Percentiles rank a stretch among this genome's conserved stretches.
Evolutionary conservation across 768 basidiomycete genomes (phyloP).

Genomic region (Mrakia gelida): DNA sequence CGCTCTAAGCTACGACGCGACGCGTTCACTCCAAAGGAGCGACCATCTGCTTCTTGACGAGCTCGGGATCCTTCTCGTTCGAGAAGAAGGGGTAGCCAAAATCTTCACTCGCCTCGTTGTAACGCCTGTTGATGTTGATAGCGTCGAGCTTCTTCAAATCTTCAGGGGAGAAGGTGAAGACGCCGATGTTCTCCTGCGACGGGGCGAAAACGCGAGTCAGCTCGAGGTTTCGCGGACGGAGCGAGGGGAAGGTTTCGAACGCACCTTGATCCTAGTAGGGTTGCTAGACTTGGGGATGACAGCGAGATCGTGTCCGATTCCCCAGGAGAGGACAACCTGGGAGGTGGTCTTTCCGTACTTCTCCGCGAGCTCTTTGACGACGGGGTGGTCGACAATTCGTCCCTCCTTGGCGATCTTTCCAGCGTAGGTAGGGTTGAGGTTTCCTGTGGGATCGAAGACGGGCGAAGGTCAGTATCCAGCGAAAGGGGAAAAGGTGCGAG

Average conservation of each 20-base stretch:
- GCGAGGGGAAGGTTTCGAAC: neutral
- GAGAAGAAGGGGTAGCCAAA: conserved; percentile 20
- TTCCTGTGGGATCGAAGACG: neutral
- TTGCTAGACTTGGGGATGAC: conserved; percentile 29
- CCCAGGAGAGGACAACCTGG: conserved; percentile 23
- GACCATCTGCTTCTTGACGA: conserved; percentile 30
- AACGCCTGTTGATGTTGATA: conserved; percentile 6
- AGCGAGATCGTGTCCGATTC: conserved; percentile 16
- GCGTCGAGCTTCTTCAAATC: conserved; percentile 24
- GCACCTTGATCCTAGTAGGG: conserved; percentile 8
- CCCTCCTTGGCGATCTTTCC: conserved; percentile 22
- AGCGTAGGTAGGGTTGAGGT: conserved; percentile 23
- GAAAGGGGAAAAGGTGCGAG: neutral
- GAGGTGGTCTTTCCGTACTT: conserved; percentile 22
- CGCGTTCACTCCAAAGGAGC: neutral
- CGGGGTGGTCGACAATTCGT: conserved; percentile 27
- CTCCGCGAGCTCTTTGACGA: conserved; percentile 18
- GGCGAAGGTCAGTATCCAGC: neutral
- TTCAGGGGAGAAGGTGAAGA: conserved; percentile 17
- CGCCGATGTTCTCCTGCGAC: conserved; percentile 18
- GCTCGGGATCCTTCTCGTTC: conserved; percentile 16
- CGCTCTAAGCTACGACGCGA: neutral
- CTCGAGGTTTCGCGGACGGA: neutral
- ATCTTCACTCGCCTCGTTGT: conserved; percentile 22
- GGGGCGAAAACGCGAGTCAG: neutral